phyloP scores from a whole-genome alignment of 306 rosid species.

The Rosa persica region DNA sequence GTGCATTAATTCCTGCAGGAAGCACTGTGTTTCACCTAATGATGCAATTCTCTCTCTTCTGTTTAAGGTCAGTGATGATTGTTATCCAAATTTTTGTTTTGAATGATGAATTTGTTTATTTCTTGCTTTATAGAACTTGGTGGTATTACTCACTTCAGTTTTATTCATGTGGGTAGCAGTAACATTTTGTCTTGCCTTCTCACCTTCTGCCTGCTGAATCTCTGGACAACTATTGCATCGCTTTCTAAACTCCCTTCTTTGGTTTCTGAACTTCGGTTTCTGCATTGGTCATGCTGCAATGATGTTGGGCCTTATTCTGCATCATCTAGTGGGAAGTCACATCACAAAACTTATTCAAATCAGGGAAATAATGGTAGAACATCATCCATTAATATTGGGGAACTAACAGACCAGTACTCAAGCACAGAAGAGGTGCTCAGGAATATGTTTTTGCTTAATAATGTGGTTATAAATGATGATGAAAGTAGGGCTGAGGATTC shows the following conservation, averaged over 20 bases:
- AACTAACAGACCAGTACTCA: conserved; percentile 37
- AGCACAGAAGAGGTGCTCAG: conserved; percentile 42
- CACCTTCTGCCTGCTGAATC: too few relatives aligned
- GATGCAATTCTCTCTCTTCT: conserved; percentile 53
- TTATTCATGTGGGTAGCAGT: too few relatives aligned
- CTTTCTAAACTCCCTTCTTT: conserved; percentile 77
- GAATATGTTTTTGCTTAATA: conserved; percentile 45
- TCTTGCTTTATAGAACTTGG: too few relatives aligned
- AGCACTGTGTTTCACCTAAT: conserved; percentile 57
- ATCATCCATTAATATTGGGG: conserved; percentile 29
- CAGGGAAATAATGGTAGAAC: conserved; percentile 36
- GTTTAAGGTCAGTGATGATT: conserved; percentile 48
- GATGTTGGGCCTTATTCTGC: conserved; percentile 46
- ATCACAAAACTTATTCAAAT: conserved; percentile 35
- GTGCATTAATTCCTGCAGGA: conserved; percentile 64
- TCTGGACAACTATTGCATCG: conserved; percentile 79
- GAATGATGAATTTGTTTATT: too few relatives aligned
- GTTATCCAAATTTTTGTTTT: too few relatives aligned
- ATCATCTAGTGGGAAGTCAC: conserved; percentile 46
- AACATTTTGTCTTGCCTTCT: too few relatives aligned
- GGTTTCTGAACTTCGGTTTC: conserved; percentile 77
- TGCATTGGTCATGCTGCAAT: conserved; percentile 58
- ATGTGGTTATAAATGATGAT: conserved; percentile 42
- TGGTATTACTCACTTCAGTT: too few relatives aligned
- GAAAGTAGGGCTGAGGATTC: conserved; percentile 64